These are phyloP conservation scores for Dactylorhiza incarnata DNA, from an alignment of 106 monocot species.

Conservation along the genomic window DNA sequence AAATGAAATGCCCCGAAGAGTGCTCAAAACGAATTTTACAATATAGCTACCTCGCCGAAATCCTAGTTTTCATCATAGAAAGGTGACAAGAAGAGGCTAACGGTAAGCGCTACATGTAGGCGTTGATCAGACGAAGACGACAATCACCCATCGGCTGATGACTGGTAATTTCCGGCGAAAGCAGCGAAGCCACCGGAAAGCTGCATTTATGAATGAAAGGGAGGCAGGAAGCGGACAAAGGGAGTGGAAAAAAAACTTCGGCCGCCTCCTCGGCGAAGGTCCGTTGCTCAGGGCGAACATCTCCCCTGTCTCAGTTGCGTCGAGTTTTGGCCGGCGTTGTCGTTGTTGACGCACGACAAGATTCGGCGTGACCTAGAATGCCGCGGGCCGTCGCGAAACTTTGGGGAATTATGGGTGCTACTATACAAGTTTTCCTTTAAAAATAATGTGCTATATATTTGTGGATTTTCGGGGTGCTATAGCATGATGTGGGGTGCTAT, in stretches of 20 bases:
- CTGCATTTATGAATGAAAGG: not conserved
- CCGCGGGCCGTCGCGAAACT: too few relatives aligned
- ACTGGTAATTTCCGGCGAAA: not conserved
- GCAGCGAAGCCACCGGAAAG: not conserved
- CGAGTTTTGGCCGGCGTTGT: too few relatives aligned
- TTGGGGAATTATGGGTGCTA: too few relatives aligned
- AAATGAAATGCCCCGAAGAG: not conserved
- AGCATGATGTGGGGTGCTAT: too few relatives aligned
- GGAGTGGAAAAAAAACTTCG: not conserved
- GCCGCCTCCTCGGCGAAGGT: not conserved
- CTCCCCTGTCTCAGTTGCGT: too few relatives aligned
- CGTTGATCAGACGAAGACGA: not conserved
- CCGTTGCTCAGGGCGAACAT: too few relatives aligned
- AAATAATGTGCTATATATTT: too few relatives aligned
- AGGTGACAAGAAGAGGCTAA: not conserved
- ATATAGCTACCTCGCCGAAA: slow-evolving; percentile 1
- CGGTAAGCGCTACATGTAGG: not conserved
- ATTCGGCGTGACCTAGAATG: too few relatives aligned
- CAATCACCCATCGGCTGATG: not conserved
- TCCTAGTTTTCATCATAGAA: not conserved
- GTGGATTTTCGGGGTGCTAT: too few relatives aligned
- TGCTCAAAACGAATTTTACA: not conserved
- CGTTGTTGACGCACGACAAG: too few relatives aligned
- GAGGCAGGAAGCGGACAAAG: not conserved
- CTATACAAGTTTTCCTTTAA: too few relatives aligned